These are phyloP conservation scores for Trametes hirsuta DNA, from an alignment of 1,284 basidiomycete species.

Conservation along the genomic window DNA sequence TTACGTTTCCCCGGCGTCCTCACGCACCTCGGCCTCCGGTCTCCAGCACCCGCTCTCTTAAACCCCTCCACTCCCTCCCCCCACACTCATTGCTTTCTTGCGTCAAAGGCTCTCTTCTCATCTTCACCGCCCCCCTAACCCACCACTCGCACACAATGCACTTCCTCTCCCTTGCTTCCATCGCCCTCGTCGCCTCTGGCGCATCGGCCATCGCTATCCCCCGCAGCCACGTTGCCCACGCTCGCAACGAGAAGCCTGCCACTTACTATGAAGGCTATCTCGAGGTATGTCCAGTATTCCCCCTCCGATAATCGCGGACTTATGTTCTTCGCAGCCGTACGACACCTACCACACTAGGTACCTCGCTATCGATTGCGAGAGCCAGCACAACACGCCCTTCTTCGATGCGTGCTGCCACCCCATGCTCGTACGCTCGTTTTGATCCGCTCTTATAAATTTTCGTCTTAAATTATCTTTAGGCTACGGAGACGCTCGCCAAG, in stretches of 20 bases:
- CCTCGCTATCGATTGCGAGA: conserved; percentile 57
- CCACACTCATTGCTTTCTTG: conserved; percentile 32
- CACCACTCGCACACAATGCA: conserved; percentile 44
- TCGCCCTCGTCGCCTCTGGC: conserved; percentile 51
- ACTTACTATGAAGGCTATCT: conserved; percentile 44
- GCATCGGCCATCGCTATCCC: conserved; percentile 52
- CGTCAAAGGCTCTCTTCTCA: conserved; percentile 26
- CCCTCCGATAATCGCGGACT: not conserved
- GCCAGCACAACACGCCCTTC: conserved; percentile 68
- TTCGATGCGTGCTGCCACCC: conserved; percentile 67
- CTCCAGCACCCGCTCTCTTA: conserved; percentile 34
- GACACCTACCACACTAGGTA: conserved; percentile 67
- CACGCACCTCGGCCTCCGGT: conserved; percentile 10
- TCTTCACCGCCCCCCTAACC: conserved; percentile 22
- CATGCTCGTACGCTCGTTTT: conserved; percentile 39
- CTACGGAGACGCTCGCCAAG: conserved; percentile 49
- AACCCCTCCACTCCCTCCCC: conserved; percentile 28
- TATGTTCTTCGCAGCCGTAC: conserved; percentile 48
- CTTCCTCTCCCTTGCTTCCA: conserved; percentile 47
- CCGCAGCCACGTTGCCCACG: conserved; percentile 33
- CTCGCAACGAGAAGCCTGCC: conserved; percentile 37
- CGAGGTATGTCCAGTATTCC: conserved; percentile 32
- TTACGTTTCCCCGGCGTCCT: conserved; percentile 11
- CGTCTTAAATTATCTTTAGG: conserved; percentile 33
- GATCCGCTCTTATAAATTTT: not conserved